Percentiles rank a stretch among this genome's conserved stretches.
Evolutionary conservation across 306 rosid genomes (phyloP).

Genomic region (Sesbania bispinosa): DNA sequence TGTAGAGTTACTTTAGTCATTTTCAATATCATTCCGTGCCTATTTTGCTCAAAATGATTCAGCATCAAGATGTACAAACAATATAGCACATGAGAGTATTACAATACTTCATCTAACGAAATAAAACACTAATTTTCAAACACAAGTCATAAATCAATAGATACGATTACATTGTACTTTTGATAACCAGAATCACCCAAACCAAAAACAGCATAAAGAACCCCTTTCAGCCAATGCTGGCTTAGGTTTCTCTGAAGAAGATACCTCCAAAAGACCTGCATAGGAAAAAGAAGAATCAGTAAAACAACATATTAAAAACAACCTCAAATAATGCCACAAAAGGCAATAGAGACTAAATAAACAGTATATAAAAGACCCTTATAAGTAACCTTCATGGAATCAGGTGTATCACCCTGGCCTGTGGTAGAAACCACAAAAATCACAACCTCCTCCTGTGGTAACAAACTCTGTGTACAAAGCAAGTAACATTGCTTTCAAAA

Average conservation of each 20-base stretch:
- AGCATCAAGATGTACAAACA: not conserved
- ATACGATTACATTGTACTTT: conserved; percentile 71
- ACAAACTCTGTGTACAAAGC: conserved; percentile 44
- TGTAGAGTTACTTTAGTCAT: not conserved
- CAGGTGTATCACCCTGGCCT: conserved; percentile 94
- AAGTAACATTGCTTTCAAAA: conserved; percentile 2
- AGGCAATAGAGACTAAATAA: not conserved
- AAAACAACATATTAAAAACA: not conserved
- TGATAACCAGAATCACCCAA: conserved; percentile 94
- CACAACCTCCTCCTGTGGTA: conserved; percentile 60
- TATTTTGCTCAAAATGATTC: not conserved
- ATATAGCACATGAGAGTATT: not conserved
- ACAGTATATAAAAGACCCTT: not conserved
- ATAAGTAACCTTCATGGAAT: conserved; percentile 73
- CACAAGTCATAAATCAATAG: not conserved
- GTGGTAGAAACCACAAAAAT: conserved; percentile 93
- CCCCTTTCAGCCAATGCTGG: conserved; percentile 68
- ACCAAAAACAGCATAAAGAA: conserved; percentile 78
- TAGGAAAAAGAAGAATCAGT: conserved; percentile 10
- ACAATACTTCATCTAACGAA: not conserved
- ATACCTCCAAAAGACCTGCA: conserved; percentile 85
- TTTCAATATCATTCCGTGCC: not conserved
- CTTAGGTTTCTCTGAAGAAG: conserved; percentile 73
- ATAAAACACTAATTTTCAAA: not conserved
- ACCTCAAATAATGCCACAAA: not conserved